Evolutionary conservation across 2,329 filamentous ascomycete genomes (phyloP), one percentile per base, ranked within the genome.

Genomic region (Exophiala oligosperma): DNA sequence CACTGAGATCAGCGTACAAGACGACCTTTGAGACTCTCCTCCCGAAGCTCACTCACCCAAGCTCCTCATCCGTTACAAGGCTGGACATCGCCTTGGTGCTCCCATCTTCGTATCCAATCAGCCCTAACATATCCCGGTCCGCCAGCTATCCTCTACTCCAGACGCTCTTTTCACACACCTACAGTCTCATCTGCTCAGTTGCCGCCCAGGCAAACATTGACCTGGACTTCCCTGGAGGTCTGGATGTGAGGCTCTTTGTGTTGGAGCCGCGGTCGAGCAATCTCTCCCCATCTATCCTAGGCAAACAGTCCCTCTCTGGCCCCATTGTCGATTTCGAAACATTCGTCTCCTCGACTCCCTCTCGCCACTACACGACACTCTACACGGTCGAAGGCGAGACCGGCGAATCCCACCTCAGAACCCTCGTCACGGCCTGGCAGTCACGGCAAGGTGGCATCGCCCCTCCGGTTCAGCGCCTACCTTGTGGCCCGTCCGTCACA

Each of bases 171-270:
- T 89, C 89, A 2, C 83, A 84, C 26, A 71, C 95, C 24, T 97
- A 97, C 79, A 86, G 86, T 67, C 81, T 97, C 50, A 78, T 94
- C 56, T 88, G 88, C 35, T 77, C 86, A 47, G 78, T 91, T n/a
- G 91, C 88, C 62, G 84, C 86, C 11, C 80, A 85, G 64, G 77
- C 84, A 49, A 77, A 76, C 76, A 76, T 87, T 72, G 75, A 90
- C 73, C 71, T 90, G 74, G 78, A 83, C 77, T 84, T 84, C 37
- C 81, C 84, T 0, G 85, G 86, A 47, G 88, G 90, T 24, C 83
- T 96, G 14, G 91, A 97, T 73, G 81, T 84, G 1, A 84, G 91
- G 3, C 76, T 96, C 14, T 69, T 96, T 28, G 79, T 95, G 32
- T 75, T 96, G 40, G 71, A 74, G 50, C 65, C 68, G 56, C 56